Evolutionary conservation across 73 alveolate species (phyloP), one percentile per base, ranked within the genome.

Genomic region (Urostyla sp.): DNA sequence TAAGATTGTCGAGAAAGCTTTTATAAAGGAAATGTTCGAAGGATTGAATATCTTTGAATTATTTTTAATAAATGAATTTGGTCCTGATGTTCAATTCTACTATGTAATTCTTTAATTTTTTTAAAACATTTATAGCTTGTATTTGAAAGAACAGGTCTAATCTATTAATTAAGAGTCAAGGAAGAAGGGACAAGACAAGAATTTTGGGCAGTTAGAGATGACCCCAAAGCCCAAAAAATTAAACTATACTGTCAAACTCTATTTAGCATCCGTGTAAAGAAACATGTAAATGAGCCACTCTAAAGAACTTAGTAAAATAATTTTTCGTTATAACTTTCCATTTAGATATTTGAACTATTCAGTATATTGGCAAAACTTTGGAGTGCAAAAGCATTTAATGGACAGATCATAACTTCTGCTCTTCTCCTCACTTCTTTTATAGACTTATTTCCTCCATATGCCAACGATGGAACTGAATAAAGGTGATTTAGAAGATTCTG

Each of bases 381-480:
- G 35, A 63, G 26, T 5, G 23, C 10, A 52, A 21, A 3, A 1
- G 31, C 23, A 15, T 35, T 32, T 55, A 31, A 59, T 79, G 16
- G 91, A 83, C 34, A 43, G 87, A 35, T 31, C 87, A 23, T 52
- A 83, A 32, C 84, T 34, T 18, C 26, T 51, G 5, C 69, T 83
- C 87, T 46, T 83, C 63, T 75, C 77, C 28, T 13, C 59, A 50
- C 18, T 26, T 59, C 51, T 43, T 0, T 60, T 83, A 26, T 66
- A 72, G 16, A 37, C 86, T 1, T 28, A 30, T 11, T 75, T 50
- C 35, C 36, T 75, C 1, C 74, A 54, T 21, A 75, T 75, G 87
- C 87, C 87, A 4, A 75, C 87, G 3, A 75, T 75, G 78, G 85
- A 73, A 23, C 30, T 56, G 38, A 75, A 36, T 78, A 55, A 75